A percentile compares a stretch with the other conserved stretches of the same genome.
Evolutionary conservation across 176 grass and related monocot species (phyloP).

Genomic region (Tillandsia leiboldiana): DNA sequence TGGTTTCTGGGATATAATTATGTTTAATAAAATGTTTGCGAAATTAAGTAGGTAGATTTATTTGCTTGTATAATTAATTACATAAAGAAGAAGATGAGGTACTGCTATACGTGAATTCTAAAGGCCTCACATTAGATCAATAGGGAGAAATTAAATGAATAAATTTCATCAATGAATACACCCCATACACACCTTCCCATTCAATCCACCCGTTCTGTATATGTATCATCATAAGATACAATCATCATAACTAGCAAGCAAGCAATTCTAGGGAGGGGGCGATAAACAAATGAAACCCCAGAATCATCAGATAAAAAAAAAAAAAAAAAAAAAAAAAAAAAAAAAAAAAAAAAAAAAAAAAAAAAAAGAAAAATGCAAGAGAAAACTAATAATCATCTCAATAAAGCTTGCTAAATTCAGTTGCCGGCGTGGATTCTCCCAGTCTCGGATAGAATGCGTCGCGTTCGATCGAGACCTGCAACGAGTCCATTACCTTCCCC

Average conservation of each 20-base stretch:
- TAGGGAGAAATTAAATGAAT: conserved; percentile 22
- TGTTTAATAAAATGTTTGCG: too few relatives aligned
- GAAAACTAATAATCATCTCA: conserved; percentile 31
- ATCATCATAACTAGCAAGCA: conserved; percentile 22
- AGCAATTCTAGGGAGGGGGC: conserved; percentile 7
- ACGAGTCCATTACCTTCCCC: conserved; percentile 44
- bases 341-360: too few relatives aligned
- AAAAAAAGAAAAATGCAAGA: conserved; percentile 5
- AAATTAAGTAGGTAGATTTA: too few relatives aligned
- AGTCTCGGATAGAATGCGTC: conserved; percentile 63
- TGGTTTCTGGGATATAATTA: not conserved
- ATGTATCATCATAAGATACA: conserved; percentile 23
- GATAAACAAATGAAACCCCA: conserved; percentile 16
- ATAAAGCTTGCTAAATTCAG: conserved; percentile 83
- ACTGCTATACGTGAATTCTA: not conserved
- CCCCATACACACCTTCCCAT: conserved; percentile 5
- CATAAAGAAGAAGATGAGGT: too few relatives aligned
- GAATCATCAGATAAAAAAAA: conserved; percentile 32
- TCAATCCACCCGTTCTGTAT: conserved; percentile 25
- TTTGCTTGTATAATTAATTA: too few relatives aligned
- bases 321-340: conserved; percentile 11
- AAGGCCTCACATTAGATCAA: not conserved
- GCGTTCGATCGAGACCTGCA: conserved; percentile 62
- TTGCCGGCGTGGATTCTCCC: conserved; percentile 49
- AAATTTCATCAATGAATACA: not conserved